phyloP scores from a whole-genome alignment of 306 rosid species.

The Castanea mollissima region DNA sequence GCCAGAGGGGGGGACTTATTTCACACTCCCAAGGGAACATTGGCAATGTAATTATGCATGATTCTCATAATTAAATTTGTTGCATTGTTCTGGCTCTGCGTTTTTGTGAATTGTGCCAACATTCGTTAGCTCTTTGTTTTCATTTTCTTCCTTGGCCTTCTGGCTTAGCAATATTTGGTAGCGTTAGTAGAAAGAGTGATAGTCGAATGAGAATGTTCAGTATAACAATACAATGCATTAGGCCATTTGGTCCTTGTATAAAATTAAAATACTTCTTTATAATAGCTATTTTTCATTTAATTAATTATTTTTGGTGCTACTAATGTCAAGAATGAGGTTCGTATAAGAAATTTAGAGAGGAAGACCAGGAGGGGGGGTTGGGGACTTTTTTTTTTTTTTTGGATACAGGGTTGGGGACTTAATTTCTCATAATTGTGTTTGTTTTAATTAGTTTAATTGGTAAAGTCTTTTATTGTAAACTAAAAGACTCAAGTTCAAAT shows the following conservation, averaged over 20 bases:
- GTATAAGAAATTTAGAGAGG: no score
- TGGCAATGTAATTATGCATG: slow-evolving; percentile 4
- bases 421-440: no score
- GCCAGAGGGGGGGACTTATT: background rate
- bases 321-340: background rate
- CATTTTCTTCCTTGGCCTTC: background rate
- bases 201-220: background rate
- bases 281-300: no score
- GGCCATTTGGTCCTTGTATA: background rate
- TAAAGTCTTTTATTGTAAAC: no score
- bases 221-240: background rate
- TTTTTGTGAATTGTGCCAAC: background rate
- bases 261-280: background rate
- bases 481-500: no score
- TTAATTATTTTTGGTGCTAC: background rate
- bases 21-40: background rate
- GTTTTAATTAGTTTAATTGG: no score
- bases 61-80: background rate
- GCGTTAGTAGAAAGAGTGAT: background rate
- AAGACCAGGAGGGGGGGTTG: no score
- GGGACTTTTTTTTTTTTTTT: no score
- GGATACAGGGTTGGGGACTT: no score
- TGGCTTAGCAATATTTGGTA: background rate
- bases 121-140: background rate
- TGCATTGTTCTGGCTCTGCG: background rate